Evolutionary conservation across 1,284 basidiomycete genomes (phyloP), one percentile per base, ranked within the genome.

Genomic region (Rhodotorula sp.): DNA sequence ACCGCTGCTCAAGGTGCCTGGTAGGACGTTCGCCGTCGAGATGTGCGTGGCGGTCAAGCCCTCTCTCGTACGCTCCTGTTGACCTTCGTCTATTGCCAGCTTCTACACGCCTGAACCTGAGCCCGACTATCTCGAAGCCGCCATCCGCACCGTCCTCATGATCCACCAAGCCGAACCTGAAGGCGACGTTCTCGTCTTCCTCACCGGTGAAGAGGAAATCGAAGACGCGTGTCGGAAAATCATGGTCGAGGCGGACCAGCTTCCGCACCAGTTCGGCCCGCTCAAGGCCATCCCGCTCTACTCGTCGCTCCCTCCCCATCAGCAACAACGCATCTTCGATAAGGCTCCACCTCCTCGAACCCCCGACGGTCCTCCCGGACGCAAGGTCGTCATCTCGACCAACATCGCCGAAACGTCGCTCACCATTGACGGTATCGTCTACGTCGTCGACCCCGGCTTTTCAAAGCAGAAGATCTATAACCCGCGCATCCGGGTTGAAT

Each of bases 141-240:
- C 96, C 0, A 95, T 99, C 73, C 87, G 94, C 44, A 97, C 95
- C 0, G 94, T 97, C 37, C 84, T 98, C 65, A 96, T 95, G 90
- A 98, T 99, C 58, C 95, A 99, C 79, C 88, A 95, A 72, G 92
- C 92, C 1, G 95, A 99, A 80, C 91, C 93, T 8, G 89, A 88
- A 2, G 95, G 95, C 4, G 95, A 99, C 78, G 87, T 99, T 50
- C 83, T 99, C 2, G 83, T 99, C 8, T 99, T 99, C 87, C 82
- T 99, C 72, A 98, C 96, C 0, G 95, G 95, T 80, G 94, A 98
- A 80, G 95, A 98, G 78, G 96, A 99, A 82, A 99, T 99, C 74
- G 95, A 99, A 78, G 94, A 97, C 75, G 89, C 94, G 0, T 98
- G 95, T 79, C 84, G 91, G 47, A 95, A 96, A 80, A 95, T 98